Base-by-base conservation (phyloP, 1,139 yeast species). In the Yamadazyma aaseri region DNA sequence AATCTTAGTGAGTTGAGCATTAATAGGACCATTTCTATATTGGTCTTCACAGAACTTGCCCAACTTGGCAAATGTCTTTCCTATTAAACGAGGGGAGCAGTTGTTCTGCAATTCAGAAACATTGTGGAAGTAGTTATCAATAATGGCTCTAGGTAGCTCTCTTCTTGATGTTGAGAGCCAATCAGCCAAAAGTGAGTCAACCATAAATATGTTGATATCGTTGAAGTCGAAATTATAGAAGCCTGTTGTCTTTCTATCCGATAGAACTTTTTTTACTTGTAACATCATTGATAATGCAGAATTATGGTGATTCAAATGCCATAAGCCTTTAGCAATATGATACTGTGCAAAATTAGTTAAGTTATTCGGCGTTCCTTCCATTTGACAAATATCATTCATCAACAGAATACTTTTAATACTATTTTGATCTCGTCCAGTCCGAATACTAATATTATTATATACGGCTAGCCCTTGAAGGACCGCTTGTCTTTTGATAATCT, bases 21-120 rank as follows among this genome's bases (percentile, higher is more conserved):
- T 62, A 11, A 72, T 51, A 2, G 60, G 58, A 3, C 66, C 53
- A 2, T 76, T 70, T 41, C 72, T 71, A 29, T 75, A 63, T 47
- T 86, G 94, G 6, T 63, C 60, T 46, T 85, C 86, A 52, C 97
- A 86, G 51, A 90, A 90, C 21, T 70, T 65, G 0, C 90, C 97
- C 47, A 85, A 72, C 3, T 32, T 38, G 9, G 25, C 20, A 17
- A 27, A 26, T 3, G 32, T 22, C 17, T 26, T 21, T 33, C 32
- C 35, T 13, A 34, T 29, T 23, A 30, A 34, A 20, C 17, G 14
- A 9, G 29, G 39, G 15, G 33, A 33, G 23, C 29, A 34, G 12
- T 12, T 27, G 21, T 24, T 29, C 15, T 11, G 12, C 12, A 22
- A 12, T 4, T 11, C 29, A 26, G 12, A 22, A 4, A 14, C 8